Conservation (phyloP, 352 stramenopile species). For the Globisporangium echinulatum region DNA sequence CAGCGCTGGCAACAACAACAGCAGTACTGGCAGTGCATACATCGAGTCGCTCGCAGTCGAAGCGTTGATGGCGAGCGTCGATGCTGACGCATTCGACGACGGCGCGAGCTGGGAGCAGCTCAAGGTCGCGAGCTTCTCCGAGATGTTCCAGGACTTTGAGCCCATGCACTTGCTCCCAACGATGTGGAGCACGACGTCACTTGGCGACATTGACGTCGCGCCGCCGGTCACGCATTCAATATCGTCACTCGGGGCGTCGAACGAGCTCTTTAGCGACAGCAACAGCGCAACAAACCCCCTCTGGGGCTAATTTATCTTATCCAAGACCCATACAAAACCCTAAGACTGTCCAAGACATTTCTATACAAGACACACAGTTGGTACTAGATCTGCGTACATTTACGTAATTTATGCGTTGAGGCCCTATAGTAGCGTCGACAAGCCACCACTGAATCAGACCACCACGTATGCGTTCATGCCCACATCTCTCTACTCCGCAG, state of each 20-base stretch:
- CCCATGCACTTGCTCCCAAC: slow-evolving; percentile 24
- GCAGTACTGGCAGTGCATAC: slow-evolving; percentile 8
- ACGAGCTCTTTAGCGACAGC: slow-evolving; percentile 31
- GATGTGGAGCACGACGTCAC: slow-evolving; percentile 50
- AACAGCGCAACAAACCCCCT: slow-evolving; percentile 8
- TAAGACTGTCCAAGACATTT: slow-evolving; percentile 5
- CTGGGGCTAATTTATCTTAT: slow-evolving; percentile 15
- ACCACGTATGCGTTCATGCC: too few species aligned
- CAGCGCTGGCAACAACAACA: neutral
- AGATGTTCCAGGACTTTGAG: slow-evolving; percentile 47
- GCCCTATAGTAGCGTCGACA: too few species aligned
- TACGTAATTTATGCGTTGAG: slow-evolving; percentile 1
- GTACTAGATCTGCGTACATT: neutral
- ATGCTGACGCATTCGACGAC: slow-evolving; percentile 3
- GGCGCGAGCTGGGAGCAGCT: slow-evolving; percentile 14
- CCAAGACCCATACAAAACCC: neutral
- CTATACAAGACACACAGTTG: neutral
- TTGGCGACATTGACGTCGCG: slow-evolving; percentile 21
- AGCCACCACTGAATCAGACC: too few species aligned
- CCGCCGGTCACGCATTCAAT: too few species aligned
- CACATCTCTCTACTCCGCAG: too few species aligned
- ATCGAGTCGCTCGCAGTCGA: slow-evolving; percentile 18
- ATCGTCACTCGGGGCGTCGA: neutral
- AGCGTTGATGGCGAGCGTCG: slow-evolving; percentile 19
- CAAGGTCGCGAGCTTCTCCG: slow-evolving; percentile 23